These are phyloP conservation scores for Phalaenopsis hybrid DNA, from an alignment of 116 monocot species.

Conservation along the genomic window DNA sequence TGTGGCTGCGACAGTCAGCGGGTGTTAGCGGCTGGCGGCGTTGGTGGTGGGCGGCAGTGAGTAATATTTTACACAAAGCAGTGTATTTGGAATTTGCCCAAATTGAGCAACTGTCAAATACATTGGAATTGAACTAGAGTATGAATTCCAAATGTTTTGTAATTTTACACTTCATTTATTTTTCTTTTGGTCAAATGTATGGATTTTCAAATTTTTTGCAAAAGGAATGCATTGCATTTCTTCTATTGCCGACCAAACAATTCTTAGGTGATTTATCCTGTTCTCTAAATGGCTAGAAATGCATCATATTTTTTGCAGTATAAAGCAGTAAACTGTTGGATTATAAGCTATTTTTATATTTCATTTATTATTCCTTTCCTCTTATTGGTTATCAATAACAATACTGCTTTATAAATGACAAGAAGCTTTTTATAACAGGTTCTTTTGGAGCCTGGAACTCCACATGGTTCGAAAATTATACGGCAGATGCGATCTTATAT, in stretches of 20 bases:
- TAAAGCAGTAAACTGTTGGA: neutral
- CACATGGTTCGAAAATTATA: constrained; percentile 86
- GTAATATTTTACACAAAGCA: neutral
- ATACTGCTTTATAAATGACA: neutral
- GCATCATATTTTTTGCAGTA: neutral
- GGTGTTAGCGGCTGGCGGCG: too few species aligned
- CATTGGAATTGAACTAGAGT: too few species aligned
- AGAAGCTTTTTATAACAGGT: constrained; percentile 32
- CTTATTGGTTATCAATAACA: neutral
- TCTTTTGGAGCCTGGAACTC: constrained; percentile 97
- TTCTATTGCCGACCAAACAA: too few species aligned
- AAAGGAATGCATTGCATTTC: too few species aligned
- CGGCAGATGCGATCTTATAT: constrained; percentile 89
- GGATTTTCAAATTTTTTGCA: too few species aligned
- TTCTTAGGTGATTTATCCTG: neutral
- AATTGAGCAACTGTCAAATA: neutral
- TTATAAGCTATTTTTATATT: neutral
- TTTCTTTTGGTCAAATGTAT: too few species aligned
- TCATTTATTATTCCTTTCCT: neutral
- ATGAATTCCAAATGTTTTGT: too few species aligned
- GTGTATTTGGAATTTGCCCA: neutral
- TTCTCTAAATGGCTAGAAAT: neutral
- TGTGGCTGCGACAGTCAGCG: too few species aligned
- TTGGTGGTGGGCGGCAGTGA: neutral
- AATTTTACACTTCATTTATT: too few species aligned